Conservation (phyloP, 1,284 basidiomycete species). For the Xerocomus nothofagi region DNA sequence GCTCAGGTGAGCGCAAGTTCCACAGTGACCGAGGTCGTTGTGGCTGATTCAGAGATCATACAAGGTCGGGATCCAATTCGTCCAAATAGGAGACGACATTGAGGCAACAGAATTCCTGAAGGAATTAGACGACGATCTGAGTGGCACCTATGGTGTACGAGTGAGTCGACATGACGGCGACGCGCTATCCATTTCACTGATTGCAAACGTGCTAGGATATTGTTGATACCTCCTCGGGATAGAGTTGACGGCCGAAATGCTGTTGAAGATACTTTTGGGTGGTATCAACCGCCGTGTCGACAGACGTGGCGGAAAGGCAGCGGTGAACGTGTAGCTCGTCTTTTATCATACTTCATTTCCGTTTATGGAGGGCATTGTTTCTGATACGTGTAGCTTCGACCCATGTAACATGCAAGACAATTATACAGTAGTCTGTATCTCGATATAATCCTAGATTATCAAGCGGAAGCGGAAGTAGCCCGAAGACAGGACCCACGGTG, state of each 20-base stretch:
- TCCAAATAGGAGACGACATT: conserved; percentile 53
- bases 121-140: conserved; percentile 50
- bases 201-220: conserved; percentile 44
- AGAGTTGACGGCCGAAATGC: conserved; percentile 41
- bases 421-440: not conserved
- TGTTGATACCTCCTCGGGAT: conserved; percentile 53
- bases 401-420: not conserved
- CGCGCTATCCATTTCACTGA: conserved; percentile 1
- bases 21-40: not conserved
- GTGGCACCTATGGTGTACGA: conserved; percentile 35
- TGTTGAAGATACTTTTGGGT: conserved; percentile 57
- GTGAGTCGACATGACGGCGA: conserved; percentile 25
- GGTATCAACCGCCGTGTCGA: conserved; percentile 60
- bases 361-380: no score
- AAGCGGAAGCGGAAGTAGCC: not conserved
- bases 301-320: conserved; percentile 33
- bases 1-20: conserved; percentile 42
- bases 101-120: conserved; percentile 47
- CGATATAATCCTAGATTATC: not conserved
- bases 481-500: no score
- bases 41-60: conserved; percentile 1
- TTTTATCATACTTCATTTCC: not conserved
- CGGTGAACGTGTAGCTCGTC: conserved; percentile 23
- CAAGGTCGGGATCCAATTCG: conserved; percentile 59
- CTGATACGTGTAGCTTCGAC: not conserved